phyloP scores from a whole-genome alignment of 2,329 filamentous ascomycete species.

The Neopestalotiopsis sp. region DNA sequence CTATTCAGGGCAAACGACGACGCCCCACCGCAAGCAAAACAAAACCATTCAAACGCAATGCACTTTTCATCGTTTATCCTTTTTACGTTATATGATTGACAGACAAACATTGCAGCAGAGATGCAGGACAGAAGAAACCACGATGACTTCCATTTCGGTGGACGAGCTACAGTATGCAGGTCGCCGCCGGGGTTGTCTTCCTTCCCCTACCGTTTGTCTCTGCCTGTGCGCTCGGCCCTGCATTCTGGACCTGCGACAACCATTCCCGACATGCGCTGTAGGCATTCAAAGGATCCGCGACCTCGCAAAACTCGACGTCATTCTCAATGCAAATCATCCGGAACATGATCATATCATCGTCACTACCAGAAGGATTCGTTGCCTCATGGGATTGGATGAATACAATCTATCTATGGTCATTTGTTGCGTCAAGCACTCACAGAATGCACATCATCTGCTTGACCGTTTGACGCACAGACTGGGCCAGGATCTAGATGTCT shows the following conservation, averaged over 20 bases:
- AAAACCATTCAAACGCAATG: background rate
- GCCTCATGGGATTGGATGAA: no score
- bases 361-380: background rate
- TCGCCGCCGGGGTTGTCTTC: background rate
- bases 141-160: background rate
- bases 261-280: background rate
- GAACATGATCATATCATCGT: background rate
- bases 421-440: no score
- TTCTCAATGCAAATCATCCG: background rate
- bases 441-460: no score
- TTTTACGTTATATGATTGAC: background rate
- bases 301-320: slow-evolving; percentile 11
- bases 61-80: background rate
- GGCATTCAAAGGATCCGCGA: background rate
- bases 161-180: background rate
- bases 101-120: background rate
- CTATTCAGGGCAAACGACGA: background rate
- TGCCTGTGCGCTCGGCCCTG: slow-evolving; percentile 3
- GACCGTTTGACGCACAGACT: no score
- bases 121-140: background rate
- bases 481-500: background rate
- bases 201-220: slow-evolving; percentile 1
- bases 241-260: slow-evolving; percentile 3
- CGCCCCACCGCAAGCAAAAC: slow-evolving; percentile 3
- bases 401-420: no score